These are phyloP conservation scores for Diddensiella transvaalensis DNA, from an alignment of 805 yeast species.

Conservation along the genomic window DNA sequence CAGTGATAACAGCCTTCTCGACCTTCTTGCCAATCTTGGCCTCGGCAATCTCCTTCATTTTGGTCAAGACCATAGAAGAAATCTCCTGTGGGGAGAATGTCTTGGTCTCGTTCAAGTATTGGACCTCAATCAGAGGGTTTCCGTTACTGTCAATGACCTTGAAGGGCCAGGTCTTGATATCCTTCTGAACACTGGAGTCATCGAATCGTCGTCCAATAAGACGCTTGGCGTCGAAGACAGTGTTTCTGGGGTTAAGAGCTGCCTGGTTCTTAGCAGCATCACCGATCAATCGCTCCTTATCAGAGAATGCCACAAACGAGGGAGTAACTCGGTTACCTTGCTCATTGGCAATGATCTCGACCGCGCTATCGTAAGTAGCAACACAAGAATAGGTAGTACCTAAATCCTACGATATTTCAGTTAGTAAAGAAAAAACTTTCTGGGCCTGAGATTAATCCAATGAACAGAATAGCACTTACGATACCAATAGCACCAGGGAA, in stretches of 20 bases:
- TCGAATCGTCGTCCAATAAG: conserved; percentile 86
- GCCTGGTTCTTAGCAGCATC: conserved; percentile 98
- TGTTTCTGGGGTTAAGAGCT: conserved; percentile 86
- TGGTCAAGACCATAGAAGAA: conserved; percentile 85
- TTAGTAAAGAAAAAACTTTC: not conserved
- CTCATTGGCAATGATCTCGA: conserved; percentile 94
- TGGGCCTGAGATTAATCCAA: not conserved
- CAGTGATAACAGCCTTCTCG: conserved; percentile 81
- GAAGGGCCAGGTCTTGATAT: conserved; percentile 92
- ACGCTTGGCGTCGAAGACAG: conserved; percentile 86
- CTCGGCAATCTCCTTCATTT: conserved; percentile 87
- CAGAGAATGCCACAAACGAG: conserved; percentile 92
- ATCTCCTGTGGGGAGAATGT: conserved; percentile 91
- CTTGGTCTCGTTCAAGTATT: conserved; percentile 80
- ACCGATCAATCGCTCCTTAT: conserved; percentile 88
- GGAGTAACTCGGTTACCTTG: conserved; percentile 99
- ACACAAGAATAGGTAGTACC: conserved; percentile 97
- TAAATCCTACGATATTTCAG: conserved; percentile 50
- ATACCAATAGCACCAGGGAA: conserved; percentile 99
- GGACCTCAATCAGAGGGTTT: conserved; percentile 79
- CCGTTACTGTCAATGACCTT: conserved; percentile 67
- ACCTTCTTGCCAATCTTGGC: conserved; percentile 75
- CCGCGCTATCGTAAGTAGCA: conserved; percentile 90
- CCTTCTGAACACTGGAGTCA: conserved; percentile 82
- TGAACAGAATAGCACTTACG: conserved; percentile 30